Evolutionary conservation across 1,139 yeast species (phyloP), one percentile per base, ranked within the genome.

Genomic region (Kurtzmaniella quercitrusa): DNA sequence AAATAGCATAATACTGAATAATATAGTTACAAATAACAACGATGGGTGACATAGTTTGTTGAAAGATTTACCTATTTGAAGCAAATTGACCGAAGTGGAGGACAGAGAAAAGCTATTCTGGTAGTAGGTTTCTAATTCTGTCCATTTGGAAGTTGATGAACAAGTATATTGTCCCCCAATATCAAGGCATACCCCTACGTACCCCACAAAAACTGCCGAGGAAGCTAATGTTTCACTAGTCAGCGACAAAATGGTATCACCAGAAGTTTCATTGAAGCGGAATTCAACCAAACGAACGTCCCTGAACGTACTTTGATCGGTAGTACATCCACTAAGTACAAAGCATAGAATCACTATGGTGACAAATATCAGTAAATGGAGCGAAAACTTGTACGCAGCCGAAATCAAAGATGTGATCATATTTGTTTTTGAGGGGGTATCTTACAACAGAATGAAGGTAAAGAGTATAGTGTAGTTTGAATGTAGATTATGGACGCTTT

Each of bases 11-110:
- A 81, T 49, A 1, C 73, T 61, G 16, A 83, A 50, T 2, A 76
- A 62, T 4, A 81, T 59, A 1, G 78, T 64, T 0, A 77, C 72
- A 54, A 80, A 68, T 19, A 84, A 61, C 2, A 82, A 51, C 48
- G 73, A 73, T 5, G 87, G 82, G 53, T 79, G 82, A 40, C 81
- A 67, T 4, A 77, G 68, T 27, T 61, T 58, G 38, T 73, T 63
- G 54, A 79, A 78, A 1, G 60, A 53, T 6, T 55, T 45, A 1
- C 78, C 79, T 15, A 81, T 48, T 0, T 60, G 48, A 10, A 77
- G 55, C 34, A 79, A 58, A 48, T 75, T 72, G 25, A 77, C 46
- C 7, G 37, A 3, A 18, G 23, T 38, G 10, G 37, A 18, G 12
- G 3, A 23, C 25, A 17, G n/a, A 18, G 15, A 5, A 17, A 31